Base-by-base conservation (phyloP, 2,329 filamentous ascomycete genomes). In the Chrysoporthe austroafricana region DNA sequence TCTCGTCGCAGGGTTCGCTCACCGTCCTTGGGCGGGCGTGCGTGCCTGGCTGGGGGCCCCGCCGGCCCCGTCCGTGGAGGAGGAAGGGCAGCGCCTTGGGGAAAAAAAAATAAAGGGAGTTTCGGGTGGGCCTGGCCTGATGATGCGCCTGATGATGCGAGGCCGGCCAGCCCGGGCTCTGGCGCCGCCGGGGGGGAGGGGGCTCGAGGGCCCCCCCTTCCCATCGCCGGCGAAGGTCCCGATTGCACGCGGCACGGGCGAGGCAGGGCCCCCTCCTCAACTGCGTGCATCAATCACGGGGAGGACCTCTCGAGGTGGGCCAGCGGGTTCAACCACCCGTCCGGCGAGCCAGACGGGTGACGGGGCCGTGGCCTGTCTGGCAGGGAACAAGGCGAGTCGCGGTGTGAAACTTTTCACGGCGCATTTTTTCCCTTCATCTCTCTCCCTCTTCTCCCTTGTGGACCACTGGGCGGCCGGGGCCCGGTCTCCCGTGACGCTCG, bases 381-480 rank as follows among this genome's bases (percentile, higher is more conserved):
- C 46, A 57, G 44, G 56, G 34, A 21, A 21, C 46, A n/a, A 54
- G 62, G 36, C 59, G 54, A 60, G 26, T 52, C 63, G 44, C 43
- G 54, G 62, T 58, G 34, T 65, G 56, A 59, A 58, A 52, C 60
- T 62, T 62, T 62, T 65, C 14, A 32, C 39, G 43, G 58, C 61
- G 43, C 44, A 64, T 57, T 52, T 63, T 36, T 36, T 52, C 1
- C 18, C n/a, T 26, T 21, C 11, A 6, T 32, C 9, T 50, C 9
- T 21, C 48, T 21, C 18, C 11, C 11, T 52, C n/a, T n/a, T n/a
- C 21, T 14, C n/a, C 21, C 50, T 54, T 54, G 26, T 26, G 26
- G 26, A 26, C 26, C 26, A 26, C 26, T 26, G 26, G 26, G 44
- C 13, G 44, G 44, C 57, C 21, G 52, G 58, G 52, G 58, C 42